A percentile compares a stretch with the other conserved stretches of the same genome.
Conservation (phyloP, 495 filamentous ascomycete genomes). For the Lophiostoma macrostomum region DNA sequence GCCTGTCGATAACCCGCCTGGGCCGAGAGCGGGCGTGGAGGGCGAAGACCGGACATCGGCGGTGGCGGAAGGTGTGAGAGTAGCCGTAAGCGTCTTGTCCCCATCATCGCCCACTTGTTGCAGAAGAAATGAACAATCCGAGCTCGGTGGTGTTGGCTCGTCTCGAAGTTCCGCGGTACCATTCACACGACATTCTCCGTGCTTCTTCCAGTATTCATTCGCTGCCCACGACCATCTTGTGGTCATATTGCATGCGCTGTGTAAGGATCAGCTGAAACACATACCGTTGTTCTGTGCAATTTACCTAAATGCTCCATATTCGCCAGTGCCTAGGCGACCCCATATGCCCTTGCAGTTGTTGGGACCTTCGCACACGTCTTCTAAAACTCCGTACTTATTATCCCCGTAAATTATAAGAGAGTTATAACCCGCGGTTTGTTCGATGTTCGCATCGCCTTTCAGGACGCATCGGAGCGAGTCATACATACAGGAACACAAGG, state of each 20-base stretch:
- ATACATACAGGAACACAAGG: constrained; percentile 2
- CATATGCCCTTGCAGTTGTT: neutral
- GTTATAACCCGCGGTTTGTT: neutral
- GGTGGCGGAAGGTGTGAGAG: neutral
- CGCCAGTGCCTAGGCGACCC: neutral
- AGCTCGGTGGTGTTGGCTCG: neutral
- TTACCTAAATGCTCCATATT: constrained; percentile 7
- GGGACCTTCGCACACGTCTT: too few species aligned
- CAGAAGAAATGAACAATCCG: constrained; percentile 1
- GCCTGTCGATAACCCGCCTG: neutral
- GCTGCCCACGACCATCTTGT: neutral
- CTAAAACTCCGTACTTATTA: neutral
- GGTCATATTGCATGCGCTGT: neutral
- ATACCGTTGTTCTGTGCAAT: too few species aligned
- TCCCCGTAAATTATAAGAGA: neutral
- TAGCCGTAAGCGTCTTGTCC: neutral
- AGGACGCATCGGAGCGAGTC: neutral
- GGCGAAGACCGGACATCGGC: neutral
- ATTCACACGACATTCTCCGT: constrained; percentile 3
- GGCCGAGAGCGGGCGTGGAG: neutral
- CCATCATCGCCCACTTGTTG: constrained; percentile 3
- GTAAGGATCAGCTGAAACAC: neutral
- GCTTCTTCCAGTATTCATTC: neutral
- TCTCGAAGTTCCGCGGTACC: neutral
- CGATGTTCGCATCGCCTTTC: neutral